Base-by-base conservation (phyloP, 805 yeast species). In the Yarrowia divulgata region DNA sequence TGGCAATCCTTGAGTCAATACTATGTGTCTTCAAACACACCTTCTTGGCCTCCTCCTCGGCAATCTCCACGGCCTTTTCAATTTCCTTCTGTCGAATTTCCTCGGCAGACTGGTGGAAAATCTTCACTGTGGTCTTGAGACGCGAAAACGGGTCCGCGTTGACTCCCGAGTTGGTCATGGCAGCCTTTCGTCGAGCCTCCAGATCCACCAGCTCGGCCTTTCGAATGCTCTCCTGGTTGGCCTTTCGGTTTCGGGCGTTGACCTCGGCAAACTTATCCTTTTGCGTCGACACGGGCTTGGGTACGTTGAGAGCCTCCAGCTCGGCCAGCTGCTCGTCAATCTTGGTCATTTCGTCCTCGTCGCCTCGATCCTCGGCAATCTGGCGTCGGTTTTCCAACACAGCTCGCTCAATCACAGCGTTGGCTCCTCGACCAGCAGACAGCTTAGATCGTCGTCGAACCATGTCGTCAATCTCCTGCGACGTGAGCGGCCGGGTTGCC, bases 131-230 rank as follows among this genome's bases (percentile, higher is more conserved):
- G 1, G 98, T 94, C 77, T 91, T 89, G 76, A 95, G 85, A 77
- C 98, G 87, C 73, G 90, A 87, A 79, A 95, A 95, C 29, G 99
- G 98, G 80, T 95, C 86, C 68, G 85, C 82, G 69, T 79, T 79
- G 52, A 73, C 81, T 69, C 83, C 72, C 73, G 77, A 73, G 79
- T 68, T 70, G 49, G 72, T 73, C 62, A 72, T 55, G 35, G 72
- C 74, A 62, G 76, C 78, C 74, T 72, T 78, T 75, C 80, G 86
- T 73, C 88, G 84, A 76, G 80, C 81, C 67, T 85, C 88, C 23
- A 85, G 83, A 60, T 90, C 87, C 73, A 82, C 82, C 63, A 87
- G 79, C 77, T 93, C 98, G 0, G 97, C 97, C 74, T 85, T 84
- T 75, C 96, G 88, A 73, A 93, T 87, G 60, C 85, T 86, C 66